Evolutionary conservation across 208 protist genomes (phyloP), one percentile per base, ranked within the genome.

Genomic region (Trypanosoma avium): DNA sequence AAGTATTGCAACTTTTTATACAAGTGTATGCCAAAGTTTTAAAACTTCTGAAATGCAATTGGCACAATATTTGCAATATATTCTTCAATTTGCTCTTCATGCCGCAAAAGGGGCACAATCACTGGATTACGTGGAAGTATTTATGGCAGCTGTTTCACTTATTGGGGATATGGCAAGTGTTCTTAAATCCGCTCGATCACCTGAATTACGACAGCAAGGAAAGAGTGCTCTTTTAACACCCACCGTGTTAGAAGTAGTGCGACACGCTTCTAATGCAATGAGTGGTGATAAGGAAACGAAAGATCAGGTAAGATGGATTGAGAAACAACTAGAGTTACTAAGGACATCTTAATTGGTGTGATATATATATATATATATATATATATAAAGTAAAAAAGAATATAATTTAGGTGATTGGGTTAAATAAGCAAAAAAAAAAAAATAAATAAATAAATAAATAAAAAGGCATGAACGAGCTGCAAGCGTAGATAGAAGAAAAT

Each of bases 141-240:
- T 82, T 60, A 47, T 78, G 50, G 83, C 85, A 12, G 71, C 81
- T 24, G 57, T 93, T 22, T 80, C 79, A 70, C 73, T 95, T 49
- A 79, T 93, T 52, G 90, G 86, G 26, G 90, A 95, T 75, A 85
- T 93, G 82, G 86, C 90, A 19, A 83, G 67, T 54, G 84, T 93
- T 27, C 66, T 93, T 0, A 78, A 79, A 47, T 46, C 73, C 29
- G 78, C 73, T 5, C 4, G 24, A 58, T 66, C 73, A 52, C 19
- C 17, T 9, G 64, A 82, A 53, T 69, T 95, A 30, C 72, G 79
- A 13, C 67, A 81, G 49, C 76, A 82, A 61, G 86, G 76, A 15
- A 87, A 90, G 73, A 50, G 65, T 32, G 84, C 86, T 6, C 73
- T 95, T n/a, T 47, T 89, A 24, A 79, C 78, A 19, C 52, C 45